Evolutionary conservation across 2,329 filamentous ascomycete species (phyloP), one percentile per base, ranked within the genome.

Genomic region (Epichloe typhina): DNA sequence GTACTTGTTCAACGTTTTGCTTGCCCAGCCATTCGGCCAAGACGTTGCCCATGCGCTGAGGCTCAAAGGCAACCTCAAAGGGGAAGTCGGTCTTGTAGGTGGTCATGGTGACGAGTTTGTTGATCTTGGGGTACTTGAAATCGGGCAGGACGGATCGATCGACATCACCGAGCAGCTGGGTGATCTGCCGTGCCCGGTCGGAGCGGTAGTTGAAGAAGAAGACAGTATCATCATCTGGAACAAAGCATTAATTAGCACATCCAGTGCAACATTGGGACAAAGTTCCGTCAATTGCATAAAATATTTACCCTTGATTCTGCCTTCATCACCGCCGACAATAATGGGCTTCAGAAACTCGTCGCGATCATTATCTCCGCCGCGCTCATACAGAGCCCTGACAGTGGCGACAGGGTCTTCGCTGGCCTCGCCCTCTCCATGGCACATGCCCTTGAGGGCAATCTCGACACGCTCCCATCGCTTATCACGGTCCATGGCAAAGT

Each of bases 141-240:
- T 96, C 88, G 58, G 90, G 87, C 59, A 80, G 80, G 51, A 90
- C 89, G 23, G 88, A 95, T 63, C 88, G 87, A 74, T 98, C 93
- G 64, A 91, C 83, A 67, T 86, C 86, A 60, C 93, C 93, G 50
- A 98, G 75, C 43, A 98, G 79, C 72, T 97, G 93, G 47, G 89
- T 95, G 67, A 98, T 86, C 70, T 98, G 93, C 61, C 93, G 87
- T 49, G 91, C 91, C 68, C 93, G 90, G 68, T 98, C 93, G 52
- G 93, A 97, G 64, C 93, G 88, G 79, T 98, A 98, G 82, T 98
- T 98, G 86, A 98, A 98, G 82, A 97, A 97, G 80, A 97, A 97
- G 62, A 97, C 79, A 50, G 88, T 91, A 66, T 98, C 93, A 58
- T 86, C 78, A 64, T 97, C 89, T 89, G 23, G 8, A 15, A 13